Evolutionary conservation across 768 basidiomycete species (phyloP).

Genomic region (Asterophora parasitica): DNA sequence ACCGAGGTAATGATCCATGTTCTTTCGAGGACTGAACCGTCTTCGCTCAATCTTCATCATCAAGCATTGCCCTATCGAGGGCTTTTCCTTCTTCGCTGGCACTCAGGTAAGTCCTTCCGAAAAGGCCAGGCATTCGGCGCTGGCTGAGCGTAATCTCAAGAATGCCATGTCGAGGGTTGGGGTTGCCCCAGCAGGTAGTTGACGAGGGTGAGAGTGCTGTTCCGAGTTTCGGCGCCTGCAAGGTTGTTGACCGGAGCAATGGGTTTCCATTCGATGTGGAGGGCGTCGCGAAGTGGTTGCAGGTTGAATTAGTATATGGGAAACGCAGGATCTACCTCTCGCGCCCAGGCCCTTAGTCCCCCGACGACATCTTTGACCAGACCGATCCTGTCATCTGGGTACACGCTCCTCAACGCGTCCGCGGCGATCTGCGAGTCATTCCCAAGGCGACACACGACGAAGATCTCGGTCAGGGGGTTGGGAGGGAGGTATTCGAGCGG

Average conservation of each 20-base stretch:
- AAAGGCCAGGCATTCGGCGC: not conserved
- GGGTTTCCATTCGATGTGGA: too few relatives aligned
- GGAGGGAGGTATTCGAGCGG: conserved; percentile 43
- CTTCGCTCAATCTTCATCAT: not conserved
- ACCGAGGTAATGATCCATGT: not conserved
- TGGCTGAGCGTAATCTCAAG: not conserved
- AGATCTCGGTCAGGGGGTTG: conserved; percentile 28
- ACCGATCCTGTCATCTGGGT: conserved; percentile 18
- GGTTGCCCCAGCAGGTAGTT: too few relatives aligned
- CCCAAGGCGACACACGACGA: conserved; percentile 80
- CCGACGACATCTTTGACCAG: conserved; percentile 71
- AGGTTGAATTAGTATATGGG: conserved; percentile 61
- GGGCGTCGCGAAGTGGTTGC: too few relatives aligned
- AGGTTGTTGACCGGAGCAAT: too few relatives aligned
- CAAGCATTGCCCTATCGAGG: too few relatives aligned
- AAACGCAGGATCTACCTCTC: conserved; percentile 66
- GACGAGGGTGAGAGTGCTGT: too few relatives aligned
- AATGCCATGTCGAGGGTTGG: too few relatives aligned
- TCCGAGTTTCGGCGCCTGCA: too few relatives aligned
- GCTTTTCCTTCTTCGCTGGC: too few relatives aligned
- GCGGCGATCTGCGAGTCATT: conserved; percentile 94
- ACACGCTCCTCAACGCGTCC: conserved; percentile 44
- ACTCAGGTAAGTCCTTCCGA: not conserved
- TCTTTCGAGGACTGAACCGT: not conserved
- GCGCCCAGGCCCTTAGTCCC: conserved; percentile 78